phyloP scores from a whole-genome alignment of 345 rosid genomes.

The Gossypium ekmanianum region DNA sequence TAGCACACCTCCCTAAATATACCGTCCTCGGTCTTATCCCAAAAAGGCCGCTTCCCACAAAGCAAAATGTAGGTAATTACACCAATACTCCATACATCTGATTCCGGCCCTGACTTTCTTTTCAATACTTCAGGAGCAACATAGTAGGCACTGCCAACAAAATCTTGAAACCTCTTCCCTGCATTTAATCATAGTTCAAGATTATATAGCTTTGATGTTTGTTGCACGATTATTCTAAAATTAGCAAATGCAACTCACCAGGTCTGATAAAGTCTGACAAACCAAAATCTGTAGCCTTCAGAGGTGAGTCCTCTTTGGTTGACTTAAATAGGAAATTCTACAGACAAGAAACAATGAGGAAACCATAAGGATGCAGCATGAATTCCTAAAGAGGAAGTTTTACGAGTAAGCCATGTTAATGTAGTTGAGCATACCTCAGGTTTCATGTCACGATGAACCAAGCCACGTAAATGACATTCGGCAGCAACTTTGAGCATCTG shows the following conservation, averaged over 20 bases:
- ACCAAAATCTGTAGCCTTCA: slow-evolving; percentile 98
- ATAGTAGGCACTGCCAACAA: slow-evolving; percentile 77
- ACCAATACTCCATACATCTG: slow-evolving; percentile 99
- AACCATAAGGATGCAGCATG: slow-evolving; percentile 16
- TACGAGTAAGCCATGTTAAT: slow-evolving; percentile 7
- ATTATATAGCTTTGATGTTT: slow-evolving; percentile 14
- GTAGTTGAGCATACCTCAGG: slow-evolving; percentile 67
- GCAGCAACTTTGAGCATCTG: slow-evolving; percentile 93
- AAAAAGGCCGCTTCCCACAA: slow-evolving; percentile 92
- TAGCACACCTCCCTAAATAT: slow-evolving; percentile 85
- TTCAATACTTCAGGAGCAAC: slow-evolving; percentile 98
- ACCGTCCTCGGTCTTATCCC: slow-evolving; percentile 99
- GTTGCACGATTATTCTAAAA: background rate
- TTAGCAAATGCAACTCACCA: slow-evolving; percentile 41
- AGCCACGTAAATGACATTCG: slow-evolving; percentile 87
- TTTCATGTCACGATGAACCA: slow-evolving; percentile 97
- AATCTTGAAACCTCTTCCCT: slow-evolving; percentile 73
- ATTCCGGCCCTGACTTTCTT: slow-evolving; percentile 95
- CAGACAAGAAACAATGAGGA: slow-evolving; percentile 21
- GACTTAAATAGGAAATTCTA: slow-evolving; percentile 97
- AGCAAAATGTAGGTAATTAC: slow-evolving; percentile 93
- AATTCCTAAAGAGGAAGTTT: background rate
- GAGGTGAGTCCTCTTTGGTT: slow-evolving; percentile 58
- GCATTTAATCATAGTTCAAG: slow-evolving; percentile 26
- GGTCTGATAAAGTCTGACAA: slow-evolving; percentile 95